These are phyloP conservation scores for Podospora comata DNA, from an alignment of 495 filamentous ascomycete genomes.

Conservation along the genomic window DNA sequence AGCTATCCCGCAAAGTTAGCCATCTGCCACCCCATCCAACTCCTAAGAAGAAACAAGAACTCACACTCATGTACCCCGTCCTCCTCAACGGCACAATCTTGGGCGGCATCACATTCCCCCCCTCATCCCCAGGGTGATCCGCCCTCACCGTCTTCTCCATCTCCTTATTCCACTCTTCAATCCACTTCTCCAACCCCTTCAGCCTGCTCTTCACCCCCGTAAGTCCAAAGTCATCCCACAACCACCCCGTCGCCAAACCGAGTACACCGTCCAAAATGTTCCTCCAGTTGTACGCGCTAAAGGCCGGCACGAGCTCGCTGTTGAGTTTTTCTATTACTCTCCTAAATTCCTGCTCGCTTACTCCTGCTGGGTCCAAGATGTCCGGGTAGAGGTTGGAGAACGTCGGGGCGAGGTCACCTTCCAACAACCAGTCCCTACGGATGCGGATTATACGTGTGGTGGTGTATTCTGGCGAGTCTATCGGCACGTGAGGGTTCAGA, in stretches of 20 bases:
- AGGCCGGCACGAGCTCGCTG: constrained; percentile 62
- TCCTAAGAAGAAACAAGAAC: constrained; percentile 22
- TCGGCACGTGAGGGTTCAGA: constrained; percentile 83
- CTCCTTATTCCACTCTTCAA: constrained; percentile 77
- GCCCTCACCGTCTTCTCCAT: constrained; percentile 51
- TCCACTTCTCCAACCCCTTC: constrained; percentile 64
- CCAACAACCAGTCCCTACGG: constrained; percentile 81
- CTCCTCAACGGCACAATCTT: constrained; percentile 72
- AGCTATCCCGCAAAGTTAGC: constrained; percentile 27
- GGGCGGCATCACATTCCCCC: constrained; percentile 48
- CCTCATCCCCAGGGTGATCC: constrained; percentile 45
- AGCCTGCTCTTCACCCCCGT: constrained; percentile 67
- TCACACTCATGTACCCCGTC: constrained; percentile 83
- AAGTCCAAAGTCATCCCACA: constrained; percentile 86
- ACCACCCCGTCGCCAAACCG: constrained; percentile 79
- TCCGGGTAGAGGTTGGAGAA: constrained; percentile 95
- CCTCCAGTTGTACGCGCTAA: constrained; percentile 65
- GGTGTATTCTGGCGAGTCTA: constrained; percentile 66
- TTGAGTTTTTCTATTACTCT: constrained; percentile 76
- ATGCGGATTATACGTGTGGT: constrained; percentile 89
- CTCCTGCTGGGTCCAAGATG: constrained; percentile 77
- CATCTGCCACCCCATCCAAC: background rate
- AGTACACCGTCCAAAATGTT: constrained; percentile 74
- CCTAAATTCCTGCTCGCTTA: constrained; percentile 79
- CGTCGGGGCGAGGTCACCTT: constrained; percentile 86